These are phyloP conservation scores for Botrytis deweyae DNA, from an alignment of 2,329 filamentous ascomycete species.

Conservation along the genomic window DNA sequence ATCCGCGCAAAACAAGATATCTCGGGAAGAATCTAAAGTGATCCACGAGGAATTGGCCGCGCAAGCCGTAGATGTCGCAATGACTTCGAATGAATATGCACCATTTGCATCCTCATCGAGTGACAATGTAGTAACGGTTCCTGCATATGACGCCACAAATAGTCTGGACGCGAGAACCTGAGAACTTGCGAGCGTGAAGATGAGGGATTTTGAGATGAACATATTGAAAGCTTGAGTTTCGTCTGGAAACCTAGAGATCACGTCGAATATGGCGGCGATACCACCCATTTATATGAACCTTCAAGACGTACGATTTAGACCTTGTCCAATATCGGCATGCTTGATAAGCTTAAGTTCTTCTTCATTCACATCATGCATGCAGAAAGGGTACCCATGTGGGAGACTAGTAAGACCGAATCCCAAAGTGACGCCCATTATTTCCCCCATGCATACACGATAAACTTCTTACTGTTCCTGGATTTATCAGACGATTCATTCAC, in stretches of 20 bases:
- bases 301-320: not conserved
- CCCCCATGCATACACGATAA: not conserved
- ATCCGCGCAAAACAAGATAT: conserved; percentile 8
- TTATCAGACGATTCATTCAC: not conserved
- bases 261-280: not conserved
- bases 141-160: conserved; percentile 7
- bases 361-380: not conserved
- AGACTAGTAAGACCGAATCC: not conserved
- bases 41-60: conserved; percentile 7
- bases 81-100: not conserved
- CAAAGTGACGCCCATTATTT: not conserved
- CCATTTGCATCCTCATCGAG: not conserved
- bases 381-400: not conserved
- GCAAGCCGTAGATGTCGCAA: not conserved
- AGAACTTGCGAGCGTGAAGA: not conserved
- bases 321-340: not conserved
- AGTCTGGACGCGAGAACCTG: not conserved
- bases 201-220: not conserved
- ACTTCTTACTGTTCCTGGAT: not conserved
- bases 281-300: not conserved
- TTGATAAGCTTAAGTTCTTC: not conserved
- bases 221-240: not conserved
- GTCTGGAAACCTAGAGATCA: not conserved
- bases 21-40: not conserved
- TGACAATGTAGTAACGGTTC: not conserved